These are phyloP conservation scores for Physcomitrium patens DNA, from an alignment of 225 moss, liverwort and hornwort genomes.

Conservation along the genomic window DNA sequence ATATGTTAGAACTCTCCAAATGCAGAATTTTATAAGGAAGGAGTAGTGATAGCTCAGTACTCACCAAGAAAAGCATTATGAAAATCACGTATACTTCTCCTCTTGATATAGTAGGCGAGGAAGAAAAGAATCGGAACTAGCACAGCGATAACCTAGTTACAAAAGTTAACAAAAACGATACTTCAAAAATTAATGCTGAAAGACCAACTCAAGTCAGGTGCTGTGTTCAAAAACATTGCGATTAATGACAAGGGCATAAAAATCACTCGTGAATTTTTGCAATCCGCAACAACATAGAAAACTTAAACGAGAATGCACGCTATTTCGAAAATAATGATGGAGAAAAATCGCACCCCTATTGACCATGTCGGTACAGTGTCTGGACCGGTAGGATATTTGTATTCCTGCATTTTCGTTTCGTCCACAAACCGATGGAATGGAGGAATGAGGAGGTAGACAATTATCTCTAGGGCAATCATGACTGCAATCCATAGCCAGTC, in stretches of 20 bases:
- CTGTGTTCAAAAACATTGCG: too few species aligned
- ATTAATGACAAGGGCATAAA: too few species aligned
- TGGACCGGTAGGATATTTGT: conserved; percentile 50
- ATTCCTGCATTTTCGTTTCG: conserved; percentile 38
- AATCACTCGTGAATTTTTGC: too few species aligned
- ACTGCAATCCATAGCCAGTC: conserved; percentile 70
- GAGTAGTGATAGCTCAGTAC: background rate
- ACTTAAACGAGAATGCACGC: background rate
- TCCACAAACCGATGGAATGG: conserved; percentile 75
- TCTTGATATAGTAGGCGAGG: conserved; percentile 46
- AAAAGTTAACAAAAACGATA: background rate
- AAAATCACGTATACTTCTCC: conserved; percentile 71
- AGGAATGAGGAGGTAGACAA: conserved; percentile 51
- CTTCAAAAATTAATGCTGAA: too few species aligned
- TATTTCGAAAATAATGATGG: background rate
- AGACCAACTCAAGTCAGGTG: too few species aligned
- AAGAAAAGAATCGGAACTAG: conserved; percentile 66
- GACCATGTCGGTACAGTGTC: conserved; percentile 83
- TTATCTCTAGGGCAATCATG: conserved; percentile 52
- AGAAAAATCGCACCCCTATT: conserved; percentile 57
- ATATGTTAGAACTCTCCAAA: background rate
- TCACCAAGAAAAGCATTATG: conserved; percentile 84
- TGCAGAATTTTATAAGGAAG: background rate
- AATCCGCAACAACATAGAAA: background rate
- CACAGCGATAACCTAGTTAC: conserved; percentile 63